Conservation (phyloP, 345 rosid genomes). For the Citrus sp. region DNA sequence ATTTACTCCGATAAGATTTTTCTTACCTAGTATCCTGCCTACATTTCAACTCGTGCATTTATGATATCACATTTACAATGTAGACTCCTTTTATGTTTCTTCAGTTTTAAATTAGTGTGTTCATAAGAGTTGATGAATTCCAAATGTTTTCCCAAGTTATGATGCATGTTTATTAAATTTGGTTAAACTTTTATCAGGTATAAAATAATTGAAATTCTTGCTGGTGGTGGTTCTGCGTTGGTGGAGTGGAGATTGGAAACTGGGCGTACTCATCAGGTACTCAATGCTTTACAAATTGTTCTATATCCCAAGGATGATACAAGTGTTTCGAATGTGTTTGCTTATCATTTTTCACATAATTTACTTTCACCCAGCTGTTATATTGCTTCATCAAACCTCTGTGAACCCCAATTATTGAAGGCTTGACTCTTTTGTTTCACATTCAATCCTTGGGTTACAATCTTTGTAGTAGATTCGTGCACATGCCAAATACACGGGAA, state of each 20-base stretch:
- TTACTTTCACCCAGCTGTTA: background rate
- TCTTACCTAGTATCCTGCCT: background rate
- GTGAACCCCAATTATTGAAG: background rate
- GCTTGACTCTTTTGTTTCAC: background rate
- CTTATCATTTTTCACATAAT: background rate
- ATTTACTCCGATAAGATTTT: background rate
- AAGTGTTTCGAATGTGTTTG: background rate
- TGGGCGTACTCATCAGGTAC: constrained; percentile 99
- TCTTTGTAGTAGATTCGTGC: constrained; percentile 72
- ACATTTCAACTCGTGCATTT: background rate
- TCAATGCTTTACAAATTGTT: background rate
- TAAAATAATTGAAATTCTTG: constrained; percentile 76
- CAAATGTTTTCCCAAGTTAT: background rate
- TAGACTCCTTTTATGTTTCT: background rate
- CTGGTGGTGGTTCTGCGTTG: constrained; percentile 72
- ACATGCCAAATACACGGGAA: constrained; percentile 79
- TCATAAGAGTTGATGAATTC: background rate
- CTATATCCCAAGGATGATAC: background rate
- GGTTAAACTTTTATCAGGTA: constrained; percentile 48
- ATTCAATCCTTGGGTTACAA: background rate
- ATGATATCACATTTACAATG: background rate
- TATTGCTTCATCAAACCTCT: background rate
- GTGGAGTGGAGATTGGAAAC: constrained; percentile 98
- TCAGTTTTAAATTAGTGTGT: background rate
- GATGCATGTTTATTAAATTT: constrained; percentile 5